These are phyloP conservation scores for Paradendryphiella salina DNA, from an alignment of 2,329 filamentous ascomycete genomes.

Conservation along the genomic window DNA sequence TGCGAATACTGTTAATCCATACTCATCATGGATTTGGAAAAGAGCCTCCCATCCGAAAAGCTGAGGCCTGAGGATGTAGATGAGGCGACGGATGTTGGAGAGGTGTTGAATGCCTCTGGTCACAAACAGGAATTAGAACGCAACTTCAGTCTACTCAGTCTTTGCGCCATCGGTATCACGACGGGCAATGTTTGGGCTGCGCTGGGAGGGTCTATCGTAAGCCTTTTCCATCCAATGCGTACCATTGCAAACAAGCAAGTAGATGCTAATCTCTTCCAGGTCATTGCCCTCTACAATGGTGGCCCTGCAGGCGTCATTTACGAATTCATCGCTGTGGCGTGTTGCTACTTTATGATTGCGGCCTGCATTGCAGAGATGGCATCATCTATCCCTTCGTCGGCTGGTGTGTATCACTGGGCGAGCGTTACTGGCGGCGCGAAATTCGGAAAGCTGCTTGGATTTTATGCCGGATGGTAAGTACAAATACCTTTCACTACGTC, in stretches of 20 bases:
- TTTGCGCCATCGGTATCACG: slow-evolving; percentile 53
- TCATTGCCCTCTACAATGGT: slow-evolving; percentile 51
- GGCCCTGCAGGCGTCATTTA: slow-evolving; percentile 54
- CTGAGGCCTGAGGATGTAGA: slow-evolving; percentile 17
- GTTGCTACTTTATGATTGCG: slow-evolving; percentile 58
- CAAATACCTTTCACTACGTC: neutral
- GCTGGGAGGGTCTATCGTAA: slow-evolving; percentile 53
- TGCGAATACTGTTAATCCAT: neutral
- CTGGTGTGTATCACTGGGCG: slow-evolving; percentile 59
- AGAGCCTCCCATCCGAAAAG: slow-evolving; percentile 17
- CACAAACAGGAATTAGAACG: slow-evolving; percentile 58
- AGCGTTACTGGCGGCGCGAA: slow-evolving; percentile 53
- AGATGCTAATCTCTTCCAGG: slow-evolving; percentile 24
- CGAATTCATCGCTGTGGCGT: slow-evolving; percentile 53
- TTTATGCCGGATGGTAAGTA: slow-evolving; percentile 54
- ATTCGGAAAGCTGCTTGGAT: slow-evolving; percentile 54
- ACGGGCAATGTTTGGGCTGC: slow-evolving; percentile 52
- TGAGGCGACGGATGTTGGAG: slow-evolving; percentile 30
- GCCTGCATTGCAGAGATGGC: slow-evolving; percentile 57
- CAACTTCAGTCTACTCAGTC: slow-evolving; percentile 53
- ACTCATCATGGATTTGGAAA: slow-evolving; percentile 10
- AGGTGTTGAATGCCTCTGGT: slow-evolving; percentile 55
- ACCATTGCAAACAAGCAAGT: neutral
- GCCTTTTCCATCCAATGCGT: slow-evolving; percentile 13
- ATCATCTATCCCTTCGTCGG: slow-evolving; percentile 49